Conservation (phyloP, 495 filamentous ascomycete species). For the Xylona heveae region DNA sequence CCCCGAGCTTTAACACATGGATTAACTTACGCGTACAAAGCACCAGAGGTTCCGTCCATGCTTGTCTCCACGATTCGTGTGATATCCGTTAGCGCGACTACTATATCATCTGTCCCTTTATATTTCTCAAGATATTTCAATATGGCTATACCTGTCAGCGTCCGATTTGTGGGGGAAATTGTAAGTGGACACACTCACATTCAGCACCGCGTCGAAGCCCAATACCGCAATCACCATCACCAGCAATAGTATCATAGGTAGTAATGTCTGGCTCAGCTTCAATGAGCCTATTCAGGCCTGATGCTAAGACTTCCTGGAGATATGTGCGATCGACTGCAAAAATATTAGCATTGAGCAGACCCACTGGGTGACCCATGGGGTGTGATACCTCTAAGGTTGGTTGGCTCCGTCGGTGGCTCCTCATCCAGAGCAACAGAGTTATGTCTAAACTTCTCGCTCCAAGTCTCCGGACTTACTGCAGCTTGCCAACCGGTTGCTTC, state of each 20-base stretch:
- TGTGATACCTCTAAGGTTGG: conserved; percentile 40
- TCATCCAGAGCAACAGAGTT: conserved; percentile 14
- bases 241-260: conserved; percentile 75
- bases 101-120: conserved; percentile 41
- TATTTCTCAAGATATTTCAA: conserved; percentile 37
- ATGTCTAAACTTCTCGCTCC: conserved; percentile 19
- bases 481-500: conserved; percentile 64
- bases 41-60: conserved; percentile 95
- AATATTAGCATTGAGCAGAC: background rate
- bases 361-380: background rate
- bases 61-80: conserved; percentile 64
- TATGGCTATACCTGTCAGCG: conserved; percentile 28
- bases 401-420: conserved; percentile 29
- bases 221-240: conserved; percentile 89
- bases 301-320: conserved; percentile 36
- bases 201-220: conserved; percentile 82
- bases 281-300: conserved; percentile 52
- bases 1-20: no score
- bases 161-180: conserved; percentile 6
- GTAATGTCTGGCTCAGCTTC: conserved; percentile 68
- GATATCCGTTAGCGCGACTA: conserved; percentile 51
- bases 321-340: conserved; percentile 31
- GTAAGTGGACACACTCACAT: conserved; percentile 20
- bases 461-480: conserved; percentile 16
- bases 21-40: conserved; percentile 51